These are phyloP conservation scores for Boletus vinaceobasis DNA, from an alignment of 768 basidiomycete genomes.

Conservation along the genomic window DNA sequence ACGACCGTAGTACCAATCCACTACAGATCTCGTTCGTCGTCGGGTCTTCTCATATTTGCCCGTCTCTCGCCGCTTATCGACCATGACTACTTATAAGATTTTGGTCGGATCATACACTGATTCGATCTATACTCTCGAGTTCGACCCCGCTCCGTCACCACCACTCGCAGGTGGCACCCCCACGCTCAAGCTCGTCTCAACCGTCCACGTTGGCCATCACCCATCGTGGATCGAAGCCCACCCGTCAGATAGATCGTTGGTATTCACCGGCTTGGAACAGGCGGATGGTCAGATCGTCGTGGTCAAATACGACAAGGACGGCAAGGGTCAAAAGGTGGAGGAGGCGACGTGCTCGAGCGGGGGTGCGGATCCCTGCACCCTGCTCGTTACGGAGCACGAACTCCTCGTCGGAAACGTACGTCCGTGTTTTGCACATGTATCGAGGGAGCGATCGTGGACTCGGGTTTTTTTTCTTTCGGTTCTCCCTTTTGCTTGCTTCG, in stretches of 20 bases:
- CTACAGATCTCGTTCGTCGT: no score
- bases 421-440: neutral
- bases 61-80: neutral
- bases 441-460: neutral
- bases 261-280: slow-evolving; percentile 68
- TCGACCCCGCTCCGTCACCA: slow-evolving; percentile 53
- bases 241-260: slow-evolving; percentile 51
- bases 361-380: slow-evolving; percentile 62
- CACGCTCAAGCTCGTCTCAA: slow-evolving; percentile 47
- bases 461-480: no score
- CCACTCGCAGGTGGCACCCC: slow-evolving; percentile 31
- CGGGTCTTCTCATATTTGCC: neutral
- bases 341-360: slow-evolving; percentile 44
- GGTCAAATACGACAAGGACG: slow-evolving; percentile 53
- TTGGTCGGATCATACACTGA: slow-evolving; percentile 65
- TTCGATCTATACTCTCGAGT: slow-evolving; percentile 58
- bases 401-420: slow-evolving; percentile 72
- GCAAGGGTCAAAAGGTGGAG: slow-evolving; percentile 42
- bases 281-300: slow-evolving; percentile 61
- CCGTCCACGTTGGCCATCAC: slow-evolving; percentile 51
- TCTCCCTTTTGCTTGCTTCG: no score
- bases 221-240: slow-evolving; percentile 77
- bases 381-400: slow-evolving; percentile 54
- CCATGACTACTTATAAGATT: slow-evolving; percentile 37
- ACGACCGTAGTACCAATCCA: neutral